Percentiles rank a stretch among this genome's conserved stretches.
phyloP scores from a whole-genome alignment of 495 filamentous ascomycete genomes.

The Talaromyces stipitatus region DNA sequence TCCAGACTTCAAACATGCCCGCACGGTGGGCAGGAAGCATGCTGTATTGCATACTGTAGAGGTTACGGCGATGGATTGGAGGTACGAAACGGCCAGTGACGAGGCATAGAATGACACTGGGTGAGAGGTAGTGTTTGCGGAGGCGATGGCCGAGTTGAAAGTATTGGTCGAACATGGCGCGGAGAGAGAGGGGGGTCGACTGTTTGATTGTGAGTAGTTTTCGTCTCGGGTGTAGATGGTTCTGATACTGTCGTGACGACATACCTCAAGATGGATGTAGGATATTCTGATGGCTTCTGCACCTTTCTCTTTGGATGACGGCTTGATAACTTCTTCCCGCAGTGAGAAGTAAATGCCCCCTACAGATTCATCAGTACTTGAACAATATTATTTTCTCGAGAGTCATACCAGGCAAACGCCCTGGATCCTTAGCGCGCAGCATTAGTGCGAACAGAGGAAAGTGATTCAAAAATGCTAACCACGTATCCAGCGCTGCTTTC shows the following conservation, averaged over 20 bases:
- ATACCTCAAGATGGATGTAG: conserved; percentile 74
- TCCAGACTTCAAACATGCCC: conserved; percentile 79
- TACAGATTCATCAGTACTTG: conserved; percentile 16
- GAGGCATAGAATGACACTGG: conserved; percentile 77
- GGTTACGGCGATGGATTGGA: conserved; percentile 84
- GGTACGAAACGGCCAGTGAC: conserved; percentile 84
- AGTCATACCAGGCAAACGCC: conserved; percentile 69
- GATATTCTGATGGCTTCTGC: conserved; percentile 41
- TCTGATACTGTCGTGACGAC: not conserved
- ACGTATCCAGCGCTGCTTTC: conserved; percentile 83
- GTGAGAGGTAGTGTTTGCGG: conserved; percentile 89
- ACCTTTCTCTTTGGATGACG: conserved; percentile 5
- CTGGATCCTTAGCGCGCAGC: conserved; percentile 89
- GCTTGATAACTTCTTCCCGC: conserved; percentile 44
- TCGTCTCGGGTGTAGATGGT: not conserved
- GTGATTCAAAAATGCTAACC: conserved; percentile 91
- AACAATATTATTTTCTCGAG: not conserved
- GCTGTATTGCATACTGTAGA: conserved; percentile 97
- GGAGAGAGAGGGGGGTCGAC: conserved; percentile 84
- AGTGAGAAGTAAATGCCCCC: conserved; percentile 89
- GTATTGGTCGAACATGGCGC: conserved; percentile 93
- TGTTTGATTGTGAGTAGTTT: conserved; percentile 23
- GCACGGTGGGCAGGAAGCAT: conserved; percentile 85
- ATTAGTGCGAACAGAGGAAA: conserved; percentile 97
- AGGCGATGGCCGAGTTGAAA: conserved; percentile 89